Percentiles rank a stretch among this genome's conserved stretches.
phyloP scores from a whole-genome alignment of 441 rosid species.

The Dalechampia spathulata region DNA sequence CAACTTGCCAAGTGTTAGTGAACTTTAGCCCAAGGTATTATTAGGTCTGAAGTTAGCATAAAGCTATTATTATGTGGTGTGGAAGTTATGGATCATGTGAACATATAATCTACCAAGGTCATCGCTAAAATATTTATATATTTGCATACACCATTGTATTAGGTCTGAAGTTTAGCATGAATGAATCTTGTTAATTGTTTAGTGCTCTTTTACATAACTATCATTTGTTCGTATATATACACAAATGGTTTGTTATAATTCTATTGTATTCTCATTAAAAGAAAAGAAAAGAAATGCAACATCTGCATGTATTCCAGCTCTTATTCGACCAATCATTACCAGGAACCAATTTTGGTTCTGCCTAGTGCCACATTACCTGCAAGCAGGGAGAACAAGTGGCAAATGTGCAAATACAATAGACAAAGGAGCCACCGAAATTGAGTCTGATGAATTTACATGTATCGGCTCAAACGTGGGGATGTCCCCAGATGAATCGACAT shows the following conservation, averaged over 20 bases:
- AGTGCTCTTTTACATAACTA: too few species aligned
- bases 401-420: slow-evolving; percentile 75
- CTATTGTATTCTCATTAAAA: background rate
- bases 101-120: too few species aligned
- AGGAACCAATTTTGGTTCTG: slow-evolving; percentile 27
- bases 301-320: slow-evolving; percentile 15
- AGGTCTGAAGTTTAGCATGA: too few species aligned
- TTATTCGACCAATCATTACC: slow-evolving; percentile 20
- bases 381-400: slow-evolving; percentile 52
- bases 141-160: too few species aligned
- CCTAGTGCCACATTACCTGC: slow-evolving; percentile 30
- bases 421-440: slow-evolving; percentile 51
- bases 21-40: too few species aligned
- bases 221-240: too few species aligned
- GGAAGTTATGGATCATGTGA: too few species aligned
- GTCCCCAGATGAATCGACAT: slow-evolving; percentile 53
- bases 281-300: slow-evolving; percentile 4
- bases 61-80: too few species aligned
- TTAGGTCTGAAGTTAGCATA: too few species aligned
- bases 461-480: slow-evolving; percentile 60
- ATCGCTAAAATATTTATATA: too few species aligned
- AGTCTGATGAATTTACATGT: slow-evolving; percentile 36
- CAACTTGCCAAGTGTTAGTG: too few species aligned
- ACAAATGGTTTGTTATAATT: background rate
- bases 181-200: too few species aligned